Evolutionary conservation across 2,329 filamentous ascomycete genomes (phyloP), one percentile per base, ranked within the genome.

Genomic region (Colletotrichum somersetense): DNA sequence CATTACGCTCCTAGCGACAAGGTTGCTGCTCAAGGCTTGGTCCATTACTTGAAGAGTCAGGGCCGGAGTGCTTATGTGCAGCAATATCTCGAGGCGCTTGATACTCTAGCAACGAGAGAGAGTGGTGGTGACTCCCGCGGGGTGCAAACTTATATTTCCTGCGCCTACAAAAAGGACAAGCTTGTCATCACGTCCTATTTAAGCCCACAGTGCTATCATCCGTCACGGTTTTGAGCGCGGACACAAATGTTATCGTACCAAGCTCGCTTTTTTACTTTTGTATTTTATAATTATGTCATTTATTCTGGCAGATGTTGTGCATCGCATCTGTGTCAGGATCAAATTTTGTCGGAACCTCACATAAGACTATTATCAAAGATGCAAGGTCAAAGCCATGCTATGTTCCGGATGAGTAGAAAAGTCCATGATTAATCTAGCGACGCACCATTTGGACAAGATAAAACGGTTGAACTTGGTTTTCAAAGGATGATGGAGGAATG

Each of bases 1-100:
- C 80, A 82, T 66, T 82, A 81, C 57, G 75, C 75, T 38, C 53
- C 33, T 16, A 75, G 62, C 44, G 75, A 76, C 50, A 40, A 67
- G 16, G 50, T 38, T 26, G 16, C 40, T 35, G 62, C 62, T 7
- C 16, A 55, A n/a, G 62, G 62, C 23, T 16, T 56, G 26, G 50
- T 50, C 18, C 33, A 30, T 0, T 65, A 55, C 50, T 26, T 65
- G 35, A 7, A 65, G 33, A 46, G 62, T 20, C 50, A 55, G 52
- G 38, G 38, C 38, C 50, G 38, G 18, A 38, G 38, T 8, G 38
- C n/a, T 8, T 38, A 65, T 35, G 50, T 26, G 50, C 40, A 30
- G 46, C 4, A 23, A 30, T 56, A 26, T 46, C 50, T 44, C 35
- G 38, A 56, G 40, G 46, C 23, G n/a, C 12, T 65, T 35, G 50